Evolutionary conservation across 2,329 filamentous ascomycete species (phyloP).

Genomic region (Aspergillus sp.): DNA sequence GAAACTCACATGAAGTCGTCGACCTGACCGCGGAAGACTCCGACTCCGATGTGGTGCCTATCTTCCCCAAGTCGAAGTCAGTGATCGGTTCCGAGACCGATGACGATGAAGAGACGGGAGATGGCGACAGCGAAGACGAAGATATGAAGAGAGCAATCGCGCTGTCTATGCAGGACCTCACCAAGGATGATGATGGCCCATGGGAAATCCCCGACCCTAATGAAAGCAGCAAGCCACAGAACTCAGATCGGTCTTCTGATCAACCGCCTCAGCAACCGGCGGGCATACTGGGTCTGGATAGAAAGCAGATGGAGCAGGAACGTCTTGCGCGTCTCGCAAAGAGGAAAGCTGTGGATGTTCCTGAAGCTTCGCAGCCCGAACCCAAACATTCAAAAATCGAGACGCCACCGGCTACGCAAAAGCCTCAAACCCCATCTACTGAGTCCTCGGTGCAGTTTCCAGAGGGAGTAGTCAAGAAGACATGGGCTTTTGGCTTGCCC

Average conservation of each 20-base stretch:
- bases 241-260: neutral
- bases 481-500: conserved; percentile 65
- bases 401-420: neutral
- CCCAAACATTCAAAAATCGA: conserved; percentile 23
- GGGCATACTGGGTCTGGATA: conserved; percentile 60
- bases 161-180: conserved; percentile 28
- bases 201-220: neutral
- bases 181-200: conserved; percentile 8
- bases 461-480: conserved; percentile 72
- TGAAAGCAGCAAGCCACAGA: neutral
- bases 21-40: conserved; percentile 33
- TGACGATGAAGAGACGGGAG: conserved; percentile 10
- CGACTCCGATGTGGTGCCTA: conserved; percentile 21
- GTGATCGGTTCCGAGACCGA: conserved; percentile 25
- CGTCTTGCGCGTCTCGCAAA: conserved; percentile 67
- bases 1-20: conserved; percentile 19
- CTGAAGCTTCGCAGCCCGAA: conserved; percentile 25
- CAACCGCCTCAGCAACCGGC: conserved; percentile 1
- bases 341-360: conserved; percentile 47
- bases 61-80: conserved; percentile 28
- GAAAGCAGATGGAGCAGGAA: conserved; percentile 82
- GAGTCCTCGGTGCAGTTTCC: conserved; percentile 47
- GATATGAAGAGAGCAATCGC: conserved; percentile 35
- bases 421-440: neutral
- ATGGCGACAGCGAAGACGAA: conserved; percentile 28